phyloP scores from a whole-genome alignment of 352 stramenopile genomes.

The Pythium aquatile region DNA sequence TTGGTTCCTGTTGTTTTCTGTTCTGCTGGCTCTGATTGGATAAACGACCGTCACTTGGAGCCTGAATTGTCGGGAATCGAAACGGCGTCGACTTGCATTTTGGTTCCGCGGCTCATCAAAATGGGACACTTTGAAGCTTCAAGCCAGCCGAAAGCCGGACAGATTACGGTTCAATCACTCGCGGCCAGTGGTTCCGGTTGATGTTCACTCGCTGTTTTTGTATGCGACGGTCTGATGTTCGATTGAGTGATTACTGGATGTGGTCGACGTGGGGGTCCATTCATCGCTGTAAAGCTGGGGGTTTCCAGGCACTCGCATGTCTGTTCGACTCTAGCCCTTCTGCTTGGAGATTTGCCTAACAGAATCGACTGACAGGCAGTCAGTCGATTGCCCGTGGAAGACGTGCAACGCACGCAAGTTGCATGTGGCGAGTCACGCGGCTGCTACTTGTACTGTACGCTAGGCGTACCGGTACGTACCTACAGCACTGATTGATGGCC shows the following conservation, averaged over 20 bases:
- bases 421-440: background rate
- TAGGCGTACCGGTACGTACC: conserved; percentile 2
- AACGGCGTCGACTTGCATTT: conserved; percentile 6
- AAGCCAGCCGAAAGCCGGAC: background rate
- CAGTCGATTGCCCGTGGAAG: background rate
- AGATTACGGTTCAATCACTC: background rate
- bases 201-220: background rate
- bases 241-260: background rate
- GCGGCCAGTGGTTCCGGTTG: background rate
- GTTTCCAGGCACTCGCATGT: background rate
- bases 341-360: background rate
- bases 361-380: background rate
- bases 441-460: background rate
- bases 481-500: background rate
- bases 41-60: background rate
- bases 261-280: background rate
- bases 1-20: conserved; percentile 11
- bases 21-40: conserved; percentile 16
- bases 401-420: background rate
- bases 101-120: background rate
- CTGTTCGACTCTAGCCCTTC: background rate
- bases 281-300: background rate
- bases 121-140: background rate
- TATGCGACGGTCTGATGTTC: background rate
- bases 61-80: background rate